A percentile compares a stretch with the other conserved stretches of the same genome.
Evolutionary conservation across 108 stramenopile genomes (phyloP).

Genomic region (Skeletonema grethae): DNA sequence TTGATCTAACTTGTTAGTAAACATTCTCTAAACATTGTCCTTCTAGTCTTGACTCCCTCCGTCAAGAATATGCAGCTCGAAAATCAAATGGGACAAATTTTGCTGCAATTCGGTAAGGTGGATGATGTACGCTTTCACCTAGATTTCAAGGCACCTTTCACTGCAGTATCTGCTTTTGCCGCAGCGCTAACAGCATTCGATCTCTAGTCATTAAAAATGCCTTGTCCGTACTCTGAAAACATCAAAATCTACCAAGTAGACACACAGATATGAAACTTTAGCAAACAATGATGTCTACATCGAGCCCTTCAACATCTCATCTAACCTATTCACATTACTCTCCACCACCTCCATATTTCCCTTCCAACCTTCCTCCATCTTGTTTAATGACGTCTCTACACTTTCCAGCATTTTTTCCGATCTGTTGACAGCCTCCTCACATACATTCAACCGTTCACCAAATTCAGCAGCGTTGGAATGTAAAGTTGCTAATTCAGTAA

Average conservation of each 20-base stretch:
- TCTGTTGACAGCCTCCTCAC: constrained; percentile 52
- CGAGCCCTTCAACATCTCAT: constrained; percentile 41
- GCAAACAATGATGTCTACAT: not conserved
- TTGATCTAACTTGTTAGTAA: not conserved
- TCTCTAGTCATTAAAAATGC: not conserved
- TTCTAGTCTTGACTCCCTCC: constrained; percentile 52
- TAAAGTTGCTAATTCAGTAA: constrained; percentile 62
- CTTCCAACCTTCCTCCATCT: constrained; percentile 60
- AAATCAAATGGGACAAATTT: constrained; percentile 43
- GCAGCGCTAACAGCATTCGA: constrained; percentile 13
- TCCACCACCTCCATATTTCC: constrained; percentile 63
- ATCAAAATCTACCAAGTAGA: not conserved
- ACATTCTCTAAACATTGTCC: not conserved
- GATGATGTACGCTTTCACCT: constrained; percentile 66
- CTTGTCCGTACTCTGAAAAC: not conserved
- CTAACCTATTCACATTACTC: constrained; percentile 67
- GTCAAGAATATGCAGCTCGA: constrained; percentile 82
- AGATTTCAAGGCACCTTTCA: constrained; percentile 57
- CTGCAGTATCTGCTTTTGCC: constrained; percentile 63
- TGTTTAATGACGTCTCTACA: constrained; percentile 57
- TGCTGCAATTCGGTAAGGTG: constrained; percentile 79
- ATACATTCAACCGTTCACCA: constrained; percentile 45
- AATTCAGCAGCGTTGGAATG: constrained; percentile 71
- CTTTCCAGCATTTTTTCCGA: constrained; percentile 43
- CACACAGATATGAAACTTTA: not conserved